phyloP scores from a whole-genome alignment of 345 rosid species.

The Arabidopsis thaliana region DNA sequence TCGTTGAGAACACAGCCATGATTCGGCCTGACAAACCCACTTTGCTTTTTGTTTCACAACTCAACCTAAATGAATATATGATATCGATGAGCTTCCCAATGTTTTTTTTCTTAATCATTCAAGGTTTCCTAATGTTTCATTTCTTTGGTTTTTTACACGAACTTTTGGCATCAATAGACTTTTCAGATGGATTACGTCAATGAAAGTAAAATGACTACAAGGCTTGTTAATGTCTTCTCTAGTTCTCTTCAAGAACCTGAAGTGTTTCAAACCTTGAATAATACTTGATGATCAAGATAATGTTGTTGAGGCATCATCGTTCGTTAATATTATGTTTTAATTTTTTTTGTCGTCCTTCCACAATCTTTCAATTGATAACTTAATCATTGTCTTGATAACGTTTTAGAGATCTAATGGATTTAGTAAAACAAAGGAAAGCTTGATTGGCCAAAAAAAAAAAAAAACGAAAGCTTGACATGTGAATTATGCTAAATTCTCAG shows the following conservation, averaged over 20 bases:
- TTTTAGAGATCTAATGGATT: too few relatives aligned
- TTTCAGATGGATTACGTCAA: not conserved
- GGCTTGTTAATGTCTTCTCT: too few relatives aligned
- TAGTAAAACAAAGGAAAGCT: too few relatives aligned
- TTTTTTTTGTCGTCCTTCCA: not conserved
- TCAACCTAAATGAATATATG: not conserved
- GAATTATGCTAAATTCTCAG: not conserved
- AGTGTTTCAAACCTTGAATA: not conserved
- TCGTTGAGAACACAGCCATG: too few relatives aligned
- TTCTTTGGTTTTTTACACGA: not conserved
- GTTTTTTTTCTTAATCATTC: not conserved
- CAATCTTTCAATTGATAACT: not conserved
- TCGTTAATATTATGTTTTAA: not conserved
- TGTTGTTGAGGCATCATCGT: not conserved
- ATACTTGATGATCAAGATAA: not conserved
- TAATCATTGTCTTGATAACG: not conserved
- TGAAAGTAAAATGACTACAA: not conserved
- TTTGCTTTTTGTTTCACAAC: not conserved
- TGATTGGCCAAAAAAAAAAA: too few relatives aligned
- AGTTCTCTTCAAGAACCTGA: not conserved
- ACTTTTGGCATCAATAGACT: not conserved
- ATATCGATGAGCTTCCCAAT: not conserved
- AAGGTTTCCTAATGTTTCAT: too few relatives aligned
- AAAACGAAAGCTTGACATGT: not conserved
- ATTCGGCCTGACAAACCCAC: too few relatives aligned